Evolutionary conservation across 2,329 filamentous ascomycete genomes (phyloP), one percentile per base, ranked within the genome.

Genomic region (Diaporthe longicolla): DNA sequence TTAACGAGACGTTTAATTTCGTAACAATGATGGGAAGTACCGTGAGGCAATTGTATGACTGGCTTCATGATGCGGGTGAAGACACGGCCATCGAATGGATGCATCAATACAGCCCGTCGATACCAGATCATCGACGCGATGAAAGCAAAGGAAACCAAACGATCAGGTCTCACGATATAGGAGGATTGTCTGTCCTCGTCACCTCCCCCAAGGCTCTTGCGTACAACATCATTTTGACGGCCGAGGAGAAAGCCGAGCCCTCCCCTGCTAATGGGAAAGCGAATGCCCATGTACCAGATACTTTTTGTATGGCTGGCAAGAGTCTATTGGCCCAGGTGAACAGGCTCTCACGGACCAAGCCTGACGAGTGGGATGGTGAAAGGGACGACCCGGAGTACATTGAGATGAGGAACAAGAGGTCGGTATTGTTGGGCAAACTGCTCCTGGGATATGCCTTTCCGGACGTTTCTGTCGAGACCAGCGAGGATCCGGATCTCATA

Each of bases 11-110:
- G 3, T 40, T 40, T 40, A 11, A 40, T 4, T 3, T 40, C 11
- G 11, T 3, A 40, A 0, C 7, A 2, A 4, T 5, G 0, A 15
- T 29, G 17, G 2, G 29, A 2, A 1, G 19, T 3, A 24, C 40
- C 4, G 5, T 8, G 3, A 4, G 7, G 6, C 1, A 13, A 21
- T 19, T 65, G 0, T 8, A 9, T 15, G 9, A 4, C 7, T 65
- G 40, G 59, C 17, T 65, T 2, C 0, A 32, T 9, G 19, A 29
- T 4, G 4, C 6, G 17, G 19, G 24, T 24, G 35, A 65, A 13
- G 1, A 6, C 4, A 37, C 19, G 24, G 15, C 35, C 19, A 40
- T 4, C 13, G 4, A 3, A 9, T 37, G 37, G 57, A n/a, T 58
- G 40, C 40, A 43, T 43, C 15, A 43, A 6, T 43, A 43, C 17